Conservation (phyloP, 495 filamentous ascomycete species). For the Oidiodendron maius region DNA sequence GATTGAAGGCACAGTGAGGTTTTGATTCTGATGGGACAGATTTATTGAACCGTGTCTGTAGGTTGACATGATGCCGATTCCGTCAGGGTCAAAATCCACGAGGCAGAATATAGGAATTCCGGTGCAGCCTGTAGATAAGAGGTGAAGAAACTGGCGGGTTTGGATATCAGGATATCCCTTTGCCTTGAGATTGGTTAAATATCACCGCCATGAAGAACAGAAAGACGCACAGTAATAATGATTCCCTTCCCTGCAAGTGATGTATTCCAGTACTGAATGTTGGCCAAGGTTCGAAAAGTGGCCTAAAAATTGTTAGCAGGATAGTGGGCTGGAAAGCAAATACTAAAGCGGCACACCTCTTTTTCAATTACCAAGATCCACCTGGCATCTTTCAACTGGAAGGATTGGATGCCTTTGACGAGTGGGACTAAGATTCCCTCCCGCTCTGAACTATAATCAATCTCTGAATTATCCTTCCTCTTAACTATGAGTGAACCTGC, state of each 20-base stretch:
- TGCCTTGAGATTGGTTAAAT: slow-evolving; percentile 43
- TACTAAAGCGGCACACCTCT: slow-evolving; percentile 49
- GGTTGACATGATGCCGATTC: slow-evolving; percentile 76
- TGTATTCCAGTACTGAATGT: slow-evolving; percentile 42
- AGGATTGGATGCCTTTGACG: slow-evolving; percentile 38
- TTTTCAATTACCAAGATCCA: slow-evolving; percentile 92
- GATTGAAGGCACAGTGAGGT: slow-evolving; percentile 50
- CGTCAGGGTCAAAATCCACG: slow-evolving; percentile 84
- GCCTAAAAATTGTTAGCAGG: slow-evolving; percentile 44
- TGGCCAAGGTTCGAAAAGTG: slow-evolving; percentile 66
- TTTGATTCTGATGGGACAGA: slow-evolving; percentile 63
- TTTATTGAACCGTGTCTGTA: slow-evolving; percentile 80
- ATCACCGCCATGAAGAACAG: slow-evolving; percentile 5
- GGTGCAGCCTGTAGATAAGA: slow-evolving; percentile 30
- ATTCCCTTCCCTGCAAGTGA: slow-evolving; percentile 52
- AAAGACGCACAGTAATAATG: slow-evolving; percentile 56
- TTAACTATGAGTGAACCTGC: slow-evolving; percentile 42
- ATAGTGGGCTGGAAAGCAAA: not conserved
- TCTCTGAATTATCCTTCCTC: slow-evolving; percentile 11
- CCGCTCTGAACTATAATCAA: slow-evolving; percentile 14
- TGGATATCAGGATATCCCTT: slow-evolving; percentile 91
- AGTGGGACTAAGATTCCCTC: slow-evolving; percentile 67
- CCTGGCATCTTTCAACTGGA: slow-evolving; percentile 47
- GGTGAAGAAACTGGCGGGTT: slow-evolving; percentile 63
- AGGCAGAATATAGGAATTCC: slow-evolving; percentile 55